Base-by-base conservation (phyloP, 257 asterid species). In the Solanum paucissectum region DNA sequence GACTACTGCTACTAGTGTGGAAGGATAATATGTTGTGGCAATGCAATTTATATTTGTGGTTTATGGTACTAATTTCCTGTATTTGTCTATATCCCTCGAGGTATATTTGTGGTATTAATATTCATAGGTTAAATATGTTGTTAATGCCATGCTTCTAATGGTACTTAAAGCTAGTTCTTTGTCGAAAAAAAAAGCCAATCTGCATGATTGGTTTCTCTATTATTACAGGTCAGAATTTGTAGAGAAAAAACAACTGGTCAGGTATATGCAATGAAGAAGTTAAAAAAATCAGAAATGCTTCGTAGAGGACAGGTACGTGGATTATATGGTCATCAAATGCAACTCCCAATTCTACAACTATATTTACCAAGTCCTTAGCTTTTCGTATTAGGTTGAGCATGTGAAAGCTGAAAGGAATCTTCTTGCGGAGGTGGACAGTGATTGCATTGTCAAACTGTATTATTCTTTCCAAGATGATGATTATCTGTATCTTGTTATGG, bases 381-480 rank as follows among this genome's bases (percentile, higher is more conserved):
- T 85, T 46, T 36, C 25, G 49, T 85, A 85, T 88, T 88, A 92
- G 93, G 94, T 92, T 37, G 93, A 92, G 87, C 94, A 92, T 38
- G 94, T 92, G 68, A 92, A 91, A 87, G 94, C 94, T 18, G 94
- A 92, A 87, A 92, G 94, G 90, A 92, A 92, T 85, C 91, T 92
- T 82, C 90, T 92, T 23, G 93, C 94, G 23, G 92, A 90, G 84
- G 93, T 92, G 86, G 94, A 91, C 74, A 90, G 93, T 82, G 89
- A 86, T 83, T 92, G 94, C 88, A 92, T 92, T 64, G 94, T 92
- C 85, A 92, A 90, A 79, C 93, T 92, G 75, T 92, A 90, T 87
- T 92, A 88, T 76, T 92, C 94, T 82, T 92, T 92, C 86, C 94
- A 92, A 88, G 93, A 92, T 73, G 92, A 89, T 5, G 91, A 92